Evolutionary conservation across 345 rosid genomes (phyloP).

Genomic region (Gossypium raimondii): DNA sequence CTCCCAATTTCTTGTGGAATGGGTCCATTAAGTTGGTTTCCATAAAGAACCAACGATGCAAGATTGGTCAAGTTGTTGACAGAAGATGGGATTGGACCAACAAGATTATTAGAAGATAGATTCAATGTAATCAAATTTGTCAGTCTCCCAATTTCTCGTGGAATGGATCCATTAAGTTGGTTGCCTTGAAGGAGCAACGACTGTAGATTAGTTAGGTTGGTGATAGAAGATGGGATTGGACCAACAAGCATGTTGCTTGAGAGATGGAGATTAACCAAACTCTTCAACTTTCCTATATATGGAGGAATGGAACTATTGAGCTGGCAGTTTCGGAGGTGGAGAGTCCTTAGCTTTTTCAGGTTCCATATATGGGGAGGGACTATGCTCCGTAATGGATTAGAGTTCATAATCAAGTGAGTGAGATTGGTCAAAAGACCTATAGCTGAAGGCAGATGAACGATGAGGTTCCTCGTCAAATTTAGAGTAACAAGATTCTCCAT

Average conservation of each 20-base stretch:
- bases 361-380: slow-evolving; percentile 2
- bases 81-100: background rate
- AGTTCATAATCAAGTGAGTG: background rate
- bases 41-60: fast-evolving
- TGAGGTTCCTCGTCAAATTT: background rate
- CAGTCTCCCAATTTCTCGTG: background rate
- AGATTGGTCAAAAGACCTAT: background rate
- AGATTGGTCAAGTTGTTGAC: background rate
- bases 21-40: no score
- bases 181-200: no score
- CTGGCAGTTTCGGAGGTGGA: background rate
- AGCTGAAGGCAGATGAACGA: background rate
- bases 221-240: no score
- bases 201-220: no score
- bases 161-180: background rate
- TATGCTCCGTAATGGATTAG: background rate
- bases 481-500: background rate
- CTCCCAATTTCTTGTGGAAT: no score
- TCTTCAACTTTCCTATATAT: background rate
- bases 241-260: background rate
- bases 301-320: background rate
- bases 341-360: background rate
- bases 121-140: background rate
- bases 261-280: background rate
- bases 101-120: background rate